phyloP scores from a whole-genome alignment of 106 monocot species.

The Dendrobium chrysotoxum region DNA sequence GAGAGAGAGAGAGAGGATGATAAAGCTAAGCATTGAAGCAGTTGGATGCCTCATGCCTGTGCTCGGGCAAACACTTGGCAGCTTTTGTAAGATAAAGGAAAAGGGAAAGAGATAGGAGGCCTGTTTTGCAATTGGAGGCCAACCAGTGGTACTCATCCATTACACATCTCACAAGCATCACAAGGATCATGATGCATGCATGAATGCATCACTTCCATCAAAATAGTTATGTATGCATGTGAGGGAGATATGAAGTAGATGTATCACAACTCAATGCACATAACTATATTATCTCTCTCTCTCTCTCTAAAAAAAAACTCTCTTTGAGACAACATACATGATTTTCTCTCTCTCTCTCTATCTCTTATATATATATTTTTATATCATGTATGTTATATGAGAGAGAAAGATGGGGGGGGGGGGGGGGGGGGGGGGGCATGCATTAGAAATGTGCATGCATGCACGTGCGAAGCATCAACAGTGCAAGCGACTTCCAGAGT shows the following conservation, averaged over 20 bases:
- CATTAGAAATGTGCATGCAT: neutral
- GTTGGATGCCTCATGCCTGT: neutral
- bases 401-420: neutral
- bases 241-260: neutral
- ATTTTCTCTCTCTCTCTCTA: no score
- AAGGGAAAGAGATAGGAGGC: neutral
- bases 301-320: no score
- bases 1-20: neutral
- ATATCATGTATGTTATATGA: no score
- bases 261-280: no score
- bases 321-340: no score
- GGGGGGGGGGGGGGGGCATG: neutral
- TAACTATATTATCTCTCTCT: no score
- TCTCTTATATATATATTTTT: no score
- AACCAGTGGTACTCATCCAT: neutral
- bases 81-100: constrained; percentile 1
- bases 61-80: neutral
- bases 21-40: neutral
- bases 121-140: neutral
- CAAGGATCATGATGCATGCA: neutral
- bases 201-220: neutral
- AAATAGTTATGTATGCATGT: neutral
- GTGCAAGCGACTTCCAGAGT: neutral
- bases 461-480: constrained; percentile 11
- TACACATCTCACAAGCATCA: neutral